Conservation (phyloP, 2,329 filamentous ascomycete genomes). For the Exophiala sideris region DNA sequence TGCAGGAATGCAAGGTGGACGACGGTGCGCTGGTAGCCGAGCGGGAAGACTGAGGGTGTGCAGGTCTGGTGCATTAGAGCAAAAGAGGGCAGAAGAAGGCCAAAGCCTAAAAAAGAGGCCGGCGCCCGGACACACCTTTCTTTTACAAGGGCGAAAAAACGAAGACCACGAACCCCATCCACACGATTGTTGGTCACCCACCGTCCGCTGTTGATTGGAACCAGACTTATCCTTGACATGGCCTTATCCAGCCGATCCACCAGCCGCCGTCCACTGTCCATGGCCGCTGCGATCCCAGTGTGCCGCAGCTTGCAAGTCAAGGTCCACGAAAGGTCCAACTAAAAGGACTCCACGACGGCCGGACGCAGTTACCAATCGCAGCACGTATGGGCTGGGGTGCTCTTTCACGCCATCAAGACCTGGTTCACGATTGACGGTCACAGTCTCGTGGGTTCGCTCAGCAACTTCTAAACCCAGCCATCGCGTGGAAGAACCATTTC, state of each 20-base stretch:
- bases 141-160: neutral
- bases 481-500: conserved; percentile 4
- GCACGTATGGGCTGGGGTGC: conserved; percentile 10
- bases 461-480: conserved; percentile 5
- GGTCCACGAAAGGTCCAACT: conserved; percentile 22
- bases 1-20: conserved; percentile 23
- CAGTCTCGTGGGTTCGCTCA: neutral
- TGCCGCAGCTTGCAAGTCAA: conserved; percentile 22
- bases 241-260: neutral
- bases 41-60: conserved; percentile 24
- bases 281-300: conserved; percentile 17
- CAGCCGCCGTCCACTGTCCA: conserved; percentile 9
- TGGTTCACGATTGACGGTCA: conserved; percentile 12
- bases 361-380: conserved; percentile 23
- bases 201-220: conserved; percentile 6
- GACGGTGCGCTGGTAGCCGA: conserved; percentile 26
- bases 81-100: conserved; percentile 14
- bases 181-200: conserved; percentile 6
- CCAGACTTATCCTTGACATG: neutral
- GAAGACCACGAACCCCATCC: conserved; percentile 4
- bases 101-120: conserved; percentile 10
- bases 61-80: conserved; percentile 27
- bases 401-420: neutral
- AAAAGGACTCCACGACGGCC: conserved; percentile 19
- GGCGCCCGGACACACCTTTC: neutral